Evolutionary conservation across 306 rosid genomes (phyloP).

Genomic region (Chamaecrista fasciculata): DNA sequence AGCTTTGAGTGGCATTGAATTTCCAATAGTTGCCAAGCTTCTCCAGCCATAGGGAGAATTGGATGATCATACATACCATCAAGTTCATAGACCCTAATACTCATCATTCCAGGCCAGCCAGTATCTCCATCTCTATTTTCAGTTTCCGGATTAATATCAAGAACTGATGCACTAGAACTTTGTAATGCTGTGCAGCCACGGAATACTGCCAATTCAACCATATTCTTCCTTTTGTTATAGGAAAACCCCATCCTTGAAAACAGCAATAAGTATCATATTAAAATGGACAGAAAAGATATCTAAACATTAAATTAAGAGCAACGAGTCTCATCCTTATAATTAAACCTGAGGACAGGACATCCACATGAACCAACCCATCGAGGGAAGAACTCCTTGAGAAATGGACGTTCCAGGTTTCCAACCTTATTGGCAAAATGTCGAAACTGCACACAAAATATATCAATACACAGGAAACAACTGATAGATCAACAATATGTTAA

Average conservation of each 20-base stretch:
- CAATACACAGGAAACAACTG: not conserved
- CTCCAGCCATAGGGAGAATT: conserved; percentile 94
- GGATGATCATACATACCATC: conserved; percentile 99
- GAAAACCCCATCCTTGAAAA: conserved; percentile 84
- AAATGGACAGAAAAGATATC: conserved; percentile 28
- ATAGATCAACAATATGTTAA: conserved; percentile 12
- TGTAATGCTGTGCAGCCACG: conserved; percentile 78
- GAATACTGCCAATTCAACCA: conserved; percentile 92
- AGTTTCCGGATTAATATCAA: conserved; percentile 55
- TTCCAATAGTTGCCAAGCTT: conserved; percentile 85
- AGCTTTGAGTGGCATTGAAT: conserved; percentile 91
- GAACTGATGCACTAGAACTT: conserved; percentile 51
- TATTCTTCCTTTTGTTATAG: conserved; percentile 88
- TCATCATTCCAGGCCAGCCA: conserved; percentile 99
- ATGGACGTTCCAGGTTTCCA: conserved; percentile 98
- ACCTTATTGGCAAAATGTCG: conserved; percentile 96
- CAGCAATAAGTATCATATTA: conserved; percentile 34
- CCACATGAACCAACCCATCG: conserved; percentile 96
- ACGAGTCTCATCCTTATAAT: conserved; percentile 14
- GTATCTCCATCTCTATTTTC: conserved; percentile 77
- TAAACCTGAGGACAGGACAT: conserved; percentile 84
- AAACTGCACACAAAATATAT: conserved; percentile 58
- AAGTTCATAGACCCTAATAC: conserved; percentile 90
- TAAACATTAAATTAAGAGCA: conserved; percentile 21
- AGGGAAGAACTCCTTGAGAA: conserved; percentile 96